Base-by-base conservation (phyloP, 768 basidiomycete genomes). In the Pleurotus sapidus region DNA sequence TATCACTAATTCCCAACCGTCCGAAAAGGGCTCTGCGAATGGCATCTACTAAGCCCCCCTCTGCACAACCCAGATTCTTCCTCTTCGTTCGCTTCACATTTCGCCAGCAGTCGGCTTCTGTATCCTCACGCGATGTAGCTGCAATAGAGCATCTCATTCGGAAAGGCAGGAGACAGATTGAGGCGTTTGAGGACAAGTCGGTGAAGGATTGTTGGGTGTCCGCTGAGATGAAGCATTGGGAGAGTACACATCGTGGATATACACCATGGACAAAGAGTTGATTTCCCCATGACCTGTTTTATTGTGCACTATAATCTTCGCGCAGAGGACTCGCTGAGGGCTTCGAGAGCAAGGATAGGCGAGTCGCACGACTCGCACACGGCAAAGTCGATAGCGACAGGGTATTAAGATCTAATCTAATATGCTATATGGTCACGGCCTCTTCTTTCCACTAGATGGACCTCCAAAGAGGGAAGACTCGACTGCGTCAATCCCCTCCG, bases 171-270 rank as follows among this genome's bases (percentile, higher is more conserved):
- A 76, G 84, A 59, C 88, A 91, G 61, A 63, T 93, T 39, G 88
- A 90, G 64, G 76, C 79, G 69, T 91, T 84, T 62, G 87, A 91
- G 70, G 81, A 80, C 55, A 65, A 75, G 5, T 78, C 79, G 3
- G 88, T 93, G 55, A 87, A 76, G 61, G 87, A 93, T 65, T 91
- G 88, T 64, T 87, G 82, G 74, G 82, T 93, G 25, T 90, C 88
- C 11, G 74, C 76, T 51, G 82, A 82, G 45, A 93, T 92, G 89
- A 62, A 73, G 43, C 73, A 78, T 49, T 93, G 91, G 92, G 30
- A 71, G 68, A 53, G 62, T 42, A 40, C 39, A 54, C 23, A 54
- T 24, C 37, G 23, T 12, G 51, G 51, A 6, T 54, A 54, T 24
- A 39, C 24, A 30, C 51, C 51, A 54, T 43, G 51, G 51, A 42